A percentile compares a stretch with the other conserved stretches of the same genome.
Evolutionary conservation across 495 filamentous ascomycete genomes (phyloP).

Genomic region (Bombardia bombarda): DNA sequence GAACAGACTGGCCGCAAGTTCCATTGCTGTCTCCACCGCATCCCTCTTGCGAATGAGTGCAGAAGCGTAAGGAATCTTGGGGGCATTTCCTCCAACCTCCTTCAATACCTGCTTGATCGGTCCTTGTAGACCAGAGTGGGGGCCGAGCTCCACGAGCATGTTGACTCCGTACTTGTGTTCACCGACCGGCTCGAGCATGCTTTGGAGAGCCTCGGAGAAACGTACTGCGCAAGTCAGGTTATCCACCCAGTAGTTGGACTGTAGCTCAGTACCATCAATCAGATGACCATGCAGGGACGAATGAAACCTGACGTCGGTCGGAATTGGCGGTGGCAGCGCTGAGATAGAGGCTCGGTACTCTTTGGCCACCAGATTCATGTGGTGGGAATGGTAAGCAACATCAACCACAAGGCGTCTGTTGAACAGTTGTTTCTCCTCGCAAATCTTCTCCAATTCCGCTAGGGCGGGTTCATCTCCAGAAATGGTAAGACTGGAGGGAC

Average conservation of each 20-base stretch:
- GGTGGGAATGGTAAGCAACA: conserved; percentile 56
- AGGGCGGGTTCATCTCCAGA: conserved; percentile 47
- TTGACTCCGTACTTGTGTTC: conserved; percentile 31
- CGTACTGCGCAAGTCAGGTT: conserved; percentile 34
- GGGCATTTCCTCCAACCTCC: conserved; percentile 22
- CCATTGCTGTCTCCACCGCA: conserved; percentile 35
- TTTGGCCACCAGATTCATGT: conserved; percentile 46
- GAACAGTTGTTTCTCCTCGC: conserved; percentile 41
- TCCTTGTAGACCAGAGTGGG: conserved; percentile 51
- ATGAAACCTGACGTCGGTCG: conserved; percentile 31
- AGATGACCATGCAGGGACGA: conserved; percentile 27
- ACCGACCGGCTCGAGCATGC: conserved; percentile 27
- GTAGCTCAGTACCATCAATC: conserved; percentile 23
- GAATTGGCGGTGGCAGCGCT: conserved; percentile 21
- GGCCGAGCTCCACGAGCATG: conserved; percentile 53
- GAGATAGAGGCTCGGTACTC: conserved; percentile 28
- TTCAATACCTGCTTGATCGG: conserved; percentile 49
- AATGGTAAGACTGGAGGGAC: conserved; percentile 50
- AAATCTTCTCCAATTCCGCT: conserved; percentile 36
- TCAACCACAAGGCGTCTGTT: conserved; percentile 48
- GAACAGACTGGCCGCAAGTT: conserved; percentile 36
- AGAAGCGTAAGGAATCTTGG: conserved; percentile 24
- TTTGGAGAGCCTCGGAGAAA: conserved; percentile 28
- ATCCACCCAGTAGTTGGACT: conserved; percentile 39
- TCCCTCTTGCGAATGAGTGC: conserved; percentile 31